phyloP scores from a whole-genome alignment of 2,329 filamentous ascomycete species.

The Fusarium begoniae region DNA sequence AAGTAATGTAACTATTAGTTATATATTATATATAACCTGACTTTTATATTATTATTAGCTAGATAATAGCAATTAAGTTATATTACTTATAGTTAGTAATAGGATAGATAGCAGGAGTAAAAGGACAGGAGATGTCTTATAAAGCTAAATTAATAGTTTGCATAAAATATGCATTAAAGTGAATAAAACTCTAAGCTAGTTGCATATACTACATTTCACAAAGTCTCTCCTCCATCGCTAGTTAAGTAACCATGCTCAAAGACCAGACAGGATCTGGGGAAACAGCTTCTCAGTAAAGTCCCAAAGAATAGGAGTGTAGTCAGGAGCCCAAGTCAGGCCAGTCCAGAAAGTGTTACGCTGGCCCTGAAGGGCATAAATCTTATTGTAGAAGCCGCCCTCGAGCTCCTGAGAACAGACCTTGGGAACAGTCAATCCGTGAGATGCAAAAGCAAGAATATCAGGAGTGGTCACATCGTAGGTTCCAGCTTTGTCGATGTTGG shows the following conservation, averaged over 20 bases:
- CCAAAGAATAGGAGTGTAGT: conserved; percentile 40
- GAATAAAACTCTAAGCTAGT: neutral
- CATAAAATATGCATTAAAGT: neutral
- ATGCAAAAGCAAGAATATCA: conserved; percentile 24
- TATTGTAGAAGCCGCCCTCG: conserved; percentile 45
- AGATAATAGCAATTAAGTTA: accelerated
- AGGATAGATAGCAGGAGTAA: neutral
- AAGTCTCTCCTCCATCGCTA: accelerated
- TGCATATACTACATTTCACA: neutral
- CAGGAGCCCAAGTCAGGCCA: conserved; percentile 36
- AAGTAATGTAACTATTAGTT: too few species aligned
- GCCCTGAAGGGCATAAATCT: conserved; percentile 49
- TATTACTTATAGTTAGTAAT: too few species aligned
- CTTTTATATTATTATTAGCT: neutral
- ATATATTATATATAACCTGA: accelerated
- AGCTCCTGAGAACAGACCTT: conserved; percentile 44
- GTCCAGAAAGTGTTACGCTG: conserved; percentile 50
- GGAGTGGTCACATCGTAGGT: conserved; percentile 10
- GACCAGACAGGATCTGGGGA: neutral
- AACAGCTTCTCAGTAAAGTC: conserved; percentile 35
- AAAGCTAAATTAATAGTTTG: accelerated
- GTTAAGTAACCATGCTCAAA: neutral
- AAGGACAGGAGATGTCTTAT: accelerated
- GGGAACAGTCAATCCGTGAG: conserved; percentile 30
- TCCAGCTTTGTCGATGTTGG: neutral